A percentile compares a stretch with the other conserved stretches of the same genome.
These are phyloP conservation scores for Allomyces macrogynus DNA, from an alignment of 192 early-diverging fungal species.

Conservation along the genomic window DNA sequence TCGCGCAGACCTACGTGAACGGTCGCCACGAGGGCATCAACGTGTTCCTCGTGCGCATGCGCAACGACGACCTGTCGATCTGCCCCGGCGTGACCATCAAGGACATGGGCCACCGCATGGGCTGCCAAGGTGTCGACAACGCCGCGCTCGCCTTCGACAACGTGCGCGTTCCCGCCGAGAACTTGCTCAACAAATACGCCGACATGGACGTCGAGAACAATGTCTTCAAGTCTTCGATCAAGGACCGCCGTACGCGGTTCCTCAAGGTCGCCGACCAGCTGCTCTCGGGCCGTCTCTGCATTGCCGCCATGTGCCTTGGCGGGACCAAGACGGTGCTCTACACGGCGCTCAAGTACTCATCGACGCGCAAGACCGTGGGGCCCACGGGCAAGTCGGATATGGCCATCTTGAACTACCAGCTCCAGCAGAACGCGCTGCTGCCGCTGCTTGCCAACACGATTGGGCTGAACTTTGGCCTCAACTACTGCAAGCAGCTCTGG, in stretches of 20 bases:
- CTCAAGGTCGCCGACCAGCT: slow-evolving; percentile 59
- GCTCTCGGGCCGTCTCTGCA: slow-evolving; percentile 45
- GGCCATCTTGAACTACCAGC: slow-evolving; percentile 51
- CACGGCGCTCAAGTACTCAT: slow-evolving; percentile 54
- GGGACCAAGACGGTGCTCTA: slow-evolving; percentile 39
- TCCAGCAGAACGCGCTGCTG: slow-evolving; percentile 52
- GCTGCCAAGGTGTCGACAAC: slow-evolving; percentile 60
- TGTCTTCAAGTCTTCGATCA: slow-evolving; percentile 28
- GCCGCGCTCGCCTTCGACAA: slow-evolving; percentile 36
- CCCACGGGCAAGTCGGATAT: slow-evolving; percentile 56
- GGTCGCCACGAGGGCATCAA: slow-evolving; percentile 57
- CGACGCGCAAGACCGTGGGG: slow-evolving; percentile 45
- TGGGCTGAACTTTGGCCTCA: slow-evolving; percentile 52
- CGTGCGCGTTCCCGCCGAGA: slow-evolving; percentile 35
- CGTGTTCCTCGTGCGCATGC: slow-evolving; percentile 49
- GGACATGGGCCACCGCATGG: slow-evolving; percentile 53
- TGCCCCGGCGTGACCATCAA: slow-evolving; percentile 44
- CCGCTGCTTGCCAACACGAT: slow-evolving; percentile 43
- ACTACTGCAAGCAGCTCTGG: slow-evolving; percentile 54
- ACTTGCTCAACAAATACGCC: slow-evolving; percentile 48
- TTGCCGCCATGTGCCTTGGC: slow-evolving; percentile 42
- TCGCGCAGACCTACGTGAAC: slow-evolving; percentile 49
- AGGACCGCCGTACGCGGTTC: slow-evolving; percentile 42
- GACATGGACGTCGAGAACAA: slow-evolving; percentile 32
- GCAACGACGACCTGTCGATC: slow-evolving; percentile 42